Conservation (phyloP, 352 stramenopile species). For the Globisporangium alternatum region DNA sequence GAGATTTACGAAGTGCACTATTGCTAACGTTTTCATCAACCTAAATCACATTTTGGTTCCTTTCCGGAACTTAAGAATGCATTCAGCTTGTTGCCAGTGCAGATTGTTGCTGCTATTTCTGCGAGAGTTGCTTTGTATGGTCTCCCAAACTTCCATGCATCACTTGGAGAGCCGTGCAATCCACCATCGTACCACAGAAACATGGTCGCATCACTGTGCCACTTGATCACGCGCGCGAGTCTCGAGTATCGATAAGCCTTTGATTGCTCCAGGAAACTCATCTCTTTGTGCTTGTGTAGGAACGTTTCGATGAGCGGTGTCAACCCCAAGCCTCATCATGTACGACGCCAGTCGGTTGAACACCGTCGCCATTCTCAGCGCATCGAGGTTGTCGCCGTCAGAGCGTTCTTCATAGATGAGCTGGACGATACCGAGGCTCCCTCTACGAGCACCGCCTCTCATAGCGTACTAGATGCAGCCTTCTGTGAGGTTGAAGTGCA, state of each 20-base stretch:
- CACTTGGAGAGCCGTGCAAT: too few relatives aligned
- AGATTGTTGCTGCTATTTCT: too few relatives aligned
- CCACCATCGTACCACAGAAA: too few relatives aligned
- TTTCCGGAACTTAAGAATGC: too few relatives aligned
- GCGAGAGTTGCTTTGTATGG: too few relatives aligned
- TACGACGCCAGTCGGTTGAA: not conserved
- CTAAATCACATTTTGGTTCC: too few relatives aligned
- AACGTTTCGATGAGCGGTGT: not conserved
- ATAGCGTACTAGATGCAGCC: not conserved
- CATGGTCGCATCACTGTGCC: too few relatives aligned
- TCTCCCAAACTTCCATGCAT: too few relatives aligned
- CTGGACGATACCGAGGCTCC: not conserved
- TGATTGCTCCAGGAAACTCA: not conserved
- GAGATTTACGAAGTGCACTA: too few relatives aligned
- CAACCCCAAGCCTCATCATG: not conserved
- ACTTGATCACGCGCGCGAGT: too few relatives aligned
- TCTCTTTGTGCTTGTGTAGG: not conserved
- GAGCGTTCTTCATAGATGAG: not conserved
- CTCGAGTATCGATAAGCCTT: not conserved
- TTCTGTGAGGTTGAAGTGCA: not conserved
- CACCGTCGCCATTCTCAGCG: not conserved
- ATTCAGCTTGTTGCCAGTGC: too few relatives aligned
- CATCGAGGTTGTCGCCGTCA: not conserved
- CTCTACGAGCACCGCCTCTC: not conserved
- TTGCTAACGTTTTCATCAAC: too few relatives aligned